Evolutionary conservation across 2,329 filamentous ascomycete species (phyloP).

Genomic region (Aspergillus luchuensis): DNA sequence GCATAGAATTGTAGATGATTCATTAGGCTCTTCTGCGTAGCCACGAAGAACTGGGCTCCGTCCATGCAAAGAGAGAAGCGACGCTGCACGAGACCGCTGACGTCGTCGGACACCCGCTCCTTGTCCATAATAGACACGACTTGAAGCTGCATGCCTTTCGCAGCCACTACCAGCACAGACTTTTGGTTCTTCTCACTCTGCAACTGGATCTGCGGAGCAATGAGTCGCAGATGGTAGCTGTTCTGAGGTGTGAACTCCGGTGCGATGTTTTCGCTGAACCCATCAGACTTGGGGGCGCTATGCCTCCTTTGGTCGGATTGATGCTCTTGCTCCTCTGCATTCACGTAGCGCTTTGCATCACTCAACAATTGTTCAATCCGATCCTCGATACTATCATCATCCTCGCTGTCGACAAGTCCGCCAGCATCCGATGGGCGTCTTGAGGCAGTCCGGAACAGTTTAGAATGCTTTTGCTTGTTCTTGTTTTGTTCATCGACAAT

Average conservation of each 20-base stretch:
- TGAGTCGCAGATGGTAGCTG: constrained; percentile 90
- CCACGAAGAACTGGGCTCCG: constrained; percentile 97
- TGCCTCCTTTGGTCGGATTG: constrained; percentile 45
- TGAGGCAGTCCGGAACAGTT: constrained; percentile 34
- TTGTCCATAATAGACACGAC: constrained; percentile 98
- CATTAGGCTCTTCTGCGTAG: constrained; percentile 87
- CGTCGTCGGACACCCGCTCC: constrained; percentile 83
- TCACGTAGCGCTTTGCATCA: constrained; percentile 80
- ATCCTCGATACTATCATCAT: constrained; percentile 72
- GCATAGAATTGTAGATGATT: constrained; percentile 90
- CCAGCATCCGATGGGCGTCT: constrained; percentile 32
- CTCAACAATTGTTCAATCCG: constrained; percentile 82
- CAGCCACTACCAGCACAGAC: constrained; percentile 92
- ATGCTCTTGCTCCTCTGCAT: constrained; percentile 62
- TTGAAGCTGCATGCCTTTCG: constrained; percentile 97
- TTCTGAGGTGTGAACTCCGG: constrained; percentile 88
- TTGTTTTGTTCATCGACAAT: constrained; percentile 93
- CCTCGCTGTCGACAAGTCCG: constrained; percentile 52
- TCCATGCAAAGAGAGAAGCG: constrained; percentile 95
- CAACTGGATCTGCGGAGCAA: constrained; percentile 95
- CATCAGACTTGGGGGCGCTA: constrained; percentile 37
- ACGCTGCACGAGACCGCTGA: constrained; percentile 92
- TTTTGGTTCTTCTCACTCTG: constrained; percentile 98
- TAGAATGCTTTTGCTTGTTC: constrained; percentile 55
- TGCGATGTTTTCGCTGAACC: constrained; percentile 74